Evolutionary conservation across 345 rosid species (phyloP).

Genomic region (Salix koriyanagi): DNA sequence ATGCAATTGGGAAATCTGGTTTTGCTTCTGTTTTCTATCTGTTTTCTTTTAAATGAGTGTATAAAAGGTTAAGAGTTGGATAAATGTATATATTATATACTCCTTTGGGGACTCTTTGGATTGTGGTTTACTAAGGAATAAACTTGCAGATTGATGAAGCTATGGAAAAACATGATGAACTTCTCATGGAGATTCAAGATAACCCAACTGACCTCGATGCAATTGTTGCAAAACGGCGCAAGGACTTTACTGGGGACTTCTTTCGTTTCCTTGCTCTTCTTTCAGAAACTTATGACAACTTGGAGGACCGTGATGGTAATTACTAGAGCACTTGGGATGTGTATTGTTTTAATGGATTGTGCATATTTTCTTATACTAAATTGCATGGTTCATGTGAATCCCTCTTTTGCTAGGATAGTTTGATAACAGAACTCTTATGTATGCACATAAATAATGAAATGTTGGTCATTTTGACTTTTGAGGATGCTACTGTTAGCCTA

Average conservation of each 20-base stretch:
- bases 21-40: too few species aligned
- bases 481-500: too few species aligned
- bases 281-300: conserved; percentile 59
- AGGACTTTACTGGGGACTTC: conserved; percentile 78
- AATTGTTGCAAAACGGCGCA: conserved; percentile 62
- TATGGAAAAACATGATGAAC: conserved; percentile 72
- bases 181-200: conserved; percentile 76
- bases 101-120: conserved; percentile 17
- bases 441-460: too few species aligned
- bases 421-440: background rate
- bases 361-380: background rate
- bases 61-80: too few species aligned
- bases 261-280: conserved; percentile 58
- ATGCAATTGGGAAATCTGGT: too few species aligned
- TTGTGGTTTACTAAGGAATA: conserved; percentile 36
- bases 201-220: conserved; percentile 77
- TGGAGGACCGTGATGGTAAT: conserved; percentile 89
- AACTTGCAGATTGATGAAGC: conserved; percentile 89
- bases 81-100: background rate
- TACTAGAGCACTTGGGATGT: conserved; percentile 1
- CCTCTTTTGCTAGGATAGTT: background rate
- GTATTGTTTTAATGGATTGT: conserved; percentile 4
- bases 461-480: too few species aligned
- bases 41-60: too few species aligned
- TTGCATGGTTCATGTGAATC: background rate